Conservation (phyloP, 202 grass and related monocot species). For the Saccharum hybrid region DNA sequence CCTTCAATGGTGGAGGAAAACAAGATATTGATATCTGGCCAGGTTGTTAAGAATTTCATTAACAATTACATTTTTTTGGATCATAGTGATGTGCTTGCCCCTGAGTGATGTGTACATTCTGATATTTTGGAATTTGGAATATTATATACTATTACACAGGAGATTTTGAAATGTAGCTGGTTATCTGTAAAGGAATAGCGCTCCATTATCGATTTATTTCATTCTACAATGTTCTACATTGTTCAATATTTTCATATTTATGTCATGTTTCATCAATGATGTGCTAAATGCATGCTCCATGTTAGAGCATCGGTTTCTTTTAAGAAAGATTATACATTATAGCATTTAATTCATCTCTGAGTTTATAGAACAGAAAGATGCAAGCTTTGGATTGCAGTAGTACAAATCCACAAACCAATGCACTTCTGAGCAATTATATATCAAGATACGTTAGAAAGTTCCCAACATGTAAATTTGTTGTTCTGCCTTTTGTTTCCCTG, state of each 20-base stretch:
- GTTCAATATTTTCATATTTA: constrained; percentile 5
- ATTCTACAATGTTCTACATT: not conserved
- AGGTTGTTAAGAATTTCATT: constrained; percentile 58
- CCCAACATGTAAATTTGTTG: constrained; percentile 7
- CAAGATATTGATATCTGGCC: constrained; percentile 64
- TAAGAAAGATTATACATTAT: not conserved
- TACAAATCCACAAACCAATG: constrained; percentile 25
- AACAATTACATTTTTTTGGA: constrained; percentile 22
- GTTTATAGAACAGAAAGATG: constrained; percentile 18
- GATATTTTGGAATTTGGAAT: not conserved
- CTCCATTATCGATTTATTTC: not conserved
- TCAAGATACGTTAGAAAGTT: not conserved
- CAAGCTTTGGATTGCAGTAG: constrained; percentile 14
- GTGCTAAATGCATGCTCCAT: constrained; percentile 17
- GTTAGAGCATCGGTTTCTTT: constrained; percentile 5
- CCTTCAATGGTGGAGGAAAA: constrained; percentile 48
- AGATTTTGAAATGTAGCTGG: constrained; percentile 15
- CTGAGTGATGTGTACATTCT: not conserved
- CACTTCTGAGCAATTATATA: constrained; percentile 24
- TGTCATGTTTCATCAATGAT: constrained; percentile 18
- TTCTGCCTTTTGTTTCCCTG: constrained; percentile 21
- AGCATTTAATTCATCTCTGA: constrained; percentile 6
- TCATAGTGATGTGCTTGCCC: constrained; percentile 20
- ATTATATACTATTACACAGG: not conserved
- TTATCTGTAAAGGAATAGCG: not conserved